Evolutionary conservation across 441 rosid genomes (phyloP).

Genomic region (Syzygium syzygioides): DNA sequence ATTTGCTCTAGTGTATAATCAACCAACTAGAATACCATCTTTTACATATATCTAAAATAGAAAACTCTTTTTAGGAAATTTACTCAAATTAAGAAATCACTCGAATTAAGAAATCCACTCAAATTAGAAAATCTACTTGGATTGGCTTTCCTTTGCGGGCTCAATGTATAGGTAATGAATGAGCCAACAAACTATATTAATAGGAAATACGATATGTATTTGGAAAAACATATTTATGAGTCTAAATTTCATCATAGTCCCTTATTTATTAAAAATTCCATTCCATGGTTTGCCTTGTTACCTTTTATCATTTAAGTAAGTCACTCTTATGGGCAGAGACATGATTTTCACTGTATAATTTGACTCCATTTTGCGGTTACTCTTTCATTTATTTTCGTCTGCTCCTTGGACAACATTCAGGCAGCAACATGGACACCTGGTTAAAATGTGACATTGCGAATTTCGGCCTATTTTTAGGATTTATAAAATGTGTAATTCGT

Average conservation of each 20-base stretch:
- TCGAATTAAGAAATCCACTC: not conserved
- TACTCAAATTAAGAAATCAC: not conserved
- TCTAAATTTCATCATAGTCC: not conserved
- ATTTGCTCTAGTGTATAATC: not conserved
- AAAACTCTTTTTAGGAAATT: not conserved
- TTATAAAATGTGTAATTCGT: too few relatives aligned
- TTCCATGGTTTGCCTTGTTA: not conserved
- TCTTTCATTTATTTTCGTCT: not conserved
- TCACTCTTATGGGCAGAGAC: not conserved
- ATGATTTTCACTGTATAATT: not conserved
- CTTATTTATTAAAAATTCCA: not conserved
- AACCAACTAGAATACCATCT: not conserved
- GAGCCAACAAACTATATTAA: not conserved
- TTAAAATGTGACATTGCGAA: too few relatives aligned
- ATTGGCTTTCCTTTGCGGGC: not conserved
- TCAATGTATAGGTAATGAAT: not conserved
- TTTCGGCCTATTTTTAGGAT: too few relatives aligned
- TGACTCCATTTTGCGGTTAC: not conserved
- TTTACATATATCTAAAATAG: not conserved
- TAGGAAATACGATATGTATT: not conserved
- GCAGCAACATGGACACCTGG: not conserved
- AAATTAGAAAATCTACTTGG: not conserved
- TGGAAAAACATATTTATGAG: not conserved
- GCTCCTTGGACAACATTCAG: not conserved
- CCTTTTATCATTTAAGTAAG: not conserved